These are phyloP conservation scores for Alternaria triticimaculans DNA, from an alignment of 2,329 filamentous ascomycete genomes.

Conservation along the genomic window DNA sequence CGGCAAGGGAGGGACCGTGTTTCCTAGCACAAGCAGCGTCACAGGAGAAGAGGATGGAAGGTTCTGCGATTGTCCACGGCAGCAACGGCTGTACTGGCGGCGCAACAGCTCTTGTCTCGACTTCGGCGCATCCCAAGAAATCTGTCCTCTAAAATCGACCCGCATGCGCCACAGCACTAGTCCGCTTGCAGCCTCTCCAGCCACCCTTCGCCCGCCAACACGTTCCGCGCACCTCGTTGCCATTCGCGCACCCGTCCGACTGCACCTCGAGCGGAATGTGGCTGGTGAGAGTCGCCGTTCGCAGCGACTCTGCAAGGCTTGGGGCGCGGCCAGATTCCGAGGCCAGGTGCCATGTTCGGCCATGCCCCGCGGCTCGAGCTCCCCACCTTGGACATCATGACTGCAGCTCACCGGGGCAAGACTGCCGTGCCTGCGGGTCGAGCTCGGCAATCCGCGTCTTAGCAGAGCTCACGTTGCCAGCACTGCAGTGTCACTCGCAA, in stretches of 20 bases:
- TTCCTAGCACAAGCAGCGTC: constrained; percentile 1
- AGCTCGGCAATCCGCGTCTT: neutral
- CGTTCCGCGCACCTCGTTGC: constrained; percentile 2
- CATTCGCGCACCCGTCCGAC: neutral
- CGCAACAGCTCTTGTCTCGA: constrained; percentile 16
- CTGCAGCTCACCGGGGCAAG: constrained; percentile 1
- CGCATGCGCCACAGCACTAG: constrained; percentile 16
- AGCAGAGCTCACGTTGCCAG: neutral
- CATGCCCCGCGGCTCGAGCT: constrained; percentile 2
- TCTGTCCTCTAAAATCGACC: constrained; percentile 18
- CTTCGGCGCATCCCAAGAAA: constrained; percentile 14
- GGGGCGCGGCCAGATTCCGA: constrained; percentile 5
- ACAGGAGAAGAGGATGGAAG: constrained; percentile 10
- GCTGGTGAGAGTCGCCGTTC: neutral
- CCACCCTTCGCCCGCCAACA: constrained; percentile 9
- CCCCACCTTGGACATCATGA: constrained; percentile 13
- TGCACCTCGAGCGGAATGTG: neutral
- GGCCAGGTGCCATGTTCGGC: neutral
- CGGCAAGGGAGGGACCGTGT: constrained; percentile 2
- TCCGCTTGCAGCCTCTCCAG: constrained; percentile 3
- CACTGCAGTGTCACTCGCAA: neutral
- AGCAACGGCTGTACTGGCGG: constrained; percentile 11
- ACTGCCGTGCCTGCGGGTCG: neutral
- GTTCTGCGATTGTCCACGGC: constrained; percentile 10
- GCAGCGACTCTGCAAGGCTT: neutral